Conservation (phyloP, 202 grass and related monocot species). For the Carex sylvatica region DNA sequence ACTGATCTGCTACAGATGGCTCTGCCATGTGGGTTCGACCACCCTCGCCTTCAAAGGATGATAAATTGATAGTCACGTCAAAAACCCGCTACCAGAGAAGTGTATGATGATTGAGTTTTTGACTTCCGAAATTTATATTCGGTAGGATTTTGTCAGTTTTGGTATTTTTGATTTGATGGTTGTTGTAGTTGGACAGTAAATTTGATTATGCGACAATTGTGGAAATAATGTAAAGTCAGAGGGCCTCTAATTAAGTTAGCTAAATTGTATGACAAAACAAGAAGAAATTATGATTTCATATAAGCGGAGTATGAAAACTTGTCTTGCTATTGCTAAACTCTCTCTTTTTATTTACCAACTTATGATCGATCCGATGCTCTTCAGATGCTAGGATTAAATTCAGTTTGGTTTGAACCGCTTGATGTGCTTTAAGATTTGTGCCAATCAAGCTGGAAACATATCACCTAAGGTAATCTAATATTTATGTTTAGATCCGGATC, state of each 20-base stretch:
- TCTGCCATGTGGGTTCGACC: neutral
- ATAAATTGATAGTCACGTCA: neutral
- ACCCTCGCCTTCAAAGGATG: neutral
- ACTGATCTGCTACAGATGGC: neutral
- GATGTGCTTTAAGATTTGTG: too few species aligned
- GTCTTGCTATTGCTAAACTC: neutral
- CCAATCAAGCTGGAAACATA: too few species aligned
- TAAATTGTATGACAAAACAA: neutral
- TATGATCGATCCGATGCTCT: too few species aligned
- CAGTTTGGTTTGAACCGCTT: too few species aligned
- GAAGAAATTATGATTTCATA: neutral
- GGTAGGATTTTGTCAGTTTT: conserved; percentile 19
- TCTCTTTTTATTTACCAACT: neutral
- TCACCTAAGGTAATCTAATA: too few species aligned
- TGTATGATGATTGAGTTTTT: too few species aligned
- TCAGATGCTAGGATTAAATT: too few species aligned
- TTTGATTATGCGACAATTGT: neutral
- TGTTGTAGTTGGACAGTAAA: neutral
- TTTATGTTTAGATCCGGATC: too few species aligned
- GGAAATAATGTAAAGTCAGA: conserved; percentile 11
- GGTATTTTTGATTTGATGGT: conserved; percentile 3
- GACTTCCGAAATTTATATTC: too few species aligned
- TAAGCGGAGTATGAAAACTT: neutral
- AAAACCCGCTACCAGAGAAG: conserved; percentile 23
- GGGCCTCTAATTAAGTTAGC: neutral